Evolutionary conservation across 1,139 yeast species (phyloP), one percentile per base, ranked within the genome.

Genomic region (Lodderomyces metapsilosis): DNA sequence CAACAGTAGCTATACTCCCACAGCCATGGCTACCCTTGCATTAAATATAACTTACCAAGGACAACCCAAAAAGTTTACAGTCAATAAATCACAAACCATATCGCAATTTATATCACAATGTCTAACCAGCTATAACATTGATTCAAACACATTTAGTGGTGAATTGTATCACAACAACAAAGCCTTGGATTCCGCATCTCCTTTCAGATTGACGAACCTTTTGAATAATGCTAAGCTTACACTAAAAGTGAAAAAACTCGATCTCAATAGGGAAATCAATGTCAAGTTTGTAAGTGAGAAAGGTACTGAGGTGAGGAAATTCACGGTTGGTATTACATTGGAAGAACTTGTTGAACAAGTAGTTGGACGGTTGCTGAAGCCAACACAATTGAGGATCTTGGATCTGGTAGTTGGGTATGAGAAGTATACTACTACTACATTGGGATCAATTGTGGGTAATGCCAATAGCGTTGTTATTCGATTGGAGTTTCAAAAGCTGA

Each of bases 141-240:
- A 44, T 30, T 9, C 28, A 6, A n/a, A 23, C n/a, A 28, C 8
- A 2, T 36, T 40, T n/a, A 47, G 49, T 25, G 73, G 72, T 2
- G 60, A 59, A 17, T 51, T 66, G 28, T 45, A 46, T 23, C 54
- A 64, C 48, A 59, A 65, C 39, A 57, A 53, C 42, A 68, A 68
- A 45, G 52, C 46, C 12, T 47, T 71, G 21, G 76, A 71, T 43
- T 46, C 53, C 1, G 48, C 66, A 11, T 52, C 65, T 24, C 68
- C 73, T 1, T 47, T 71, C 12, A 52, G 74, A 37, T 57, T 66
- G 40, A 61, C 72, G 5, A 58, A 55, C 22, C 52, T 71, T 17
- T 46, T 60, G 23, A 68, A 64, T 42, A 71, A 62, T 50, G 52
- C 64, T 15, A 64, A 59, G 41, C 49, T 72, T 28, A 51, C 50